A percentile compares a stretch with the other conserved stretches of the same genome.
phyloP scores from a whole-genome alignment of 2,329 filamentous ascomycete species.

The Exophiala aquamarina region DNA sequence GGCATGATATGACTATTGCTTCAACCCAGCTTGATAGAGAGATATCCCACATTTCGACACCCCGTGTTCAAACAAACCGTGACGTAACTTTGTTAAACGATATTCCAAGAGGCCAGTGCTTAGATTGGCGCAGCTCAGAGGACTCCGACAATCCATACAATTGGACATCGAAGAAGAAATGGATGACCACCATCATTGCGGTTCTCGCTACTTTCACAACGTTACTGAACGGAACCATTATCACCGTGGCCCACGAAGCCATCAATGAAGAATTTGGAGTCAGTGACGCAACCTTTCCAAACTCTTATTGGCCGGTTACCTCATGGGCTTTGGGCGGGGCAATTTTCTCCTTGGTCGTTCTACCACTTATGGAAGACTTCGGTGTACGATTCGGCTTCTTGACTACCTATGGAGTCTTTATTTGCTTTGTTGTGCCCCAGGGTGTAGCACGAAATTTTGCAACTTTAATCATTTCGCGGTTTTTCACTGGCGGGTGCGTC shows the following conservation, averaged over 20 bases:
- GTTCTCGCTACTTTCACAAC: conserved; percentile 35
- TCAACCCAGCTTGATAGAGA: no score
- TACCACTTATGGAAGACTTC: conserved; percentile 44
- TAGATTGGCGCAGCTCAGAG: conserved; percentile 32
- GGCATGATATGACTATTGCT: no score
- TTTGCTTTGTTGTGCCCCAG: conserved; percentile 29
- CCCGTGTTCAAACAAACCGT: no score
- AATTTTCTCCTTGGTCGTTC: conserved; percentile 39
- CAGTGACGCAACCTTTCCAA: conserved; percentile 37
- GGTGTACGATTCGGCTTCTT: conserved; percentile 32
- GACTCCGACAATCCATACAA: conserved; percentile 41
- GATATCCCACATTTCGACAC: no score
- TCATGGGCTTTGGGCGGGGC: conserved; percentile 46
- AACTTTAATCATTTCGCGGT: conserved; percentile 26
- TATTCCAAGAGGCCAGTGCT: no score
- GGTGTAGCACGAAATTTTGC: conserved; percentile 28
- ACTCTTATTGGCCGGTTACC: conserved; percentile 42
- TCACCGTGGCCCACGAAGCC: conserved; percentile 37
- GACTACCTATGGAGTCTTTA: conserved; percentile 32
- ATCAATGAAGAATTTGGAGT: conserved; percentile 33
- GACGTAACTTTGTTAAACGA: no score
- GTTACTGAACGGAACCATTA: conserved; percentile 39
- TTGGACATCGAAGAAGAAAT: conserved; percentile 38
- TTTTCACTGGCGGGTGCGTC: conserved; percentile 32
- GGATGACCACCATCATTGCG: conserved; percentile 33